These are phyloP conservation scores for Glycine soja DNA, from an alignment of 306 rosid genomes.

Conservation along the genomic window DNA sequence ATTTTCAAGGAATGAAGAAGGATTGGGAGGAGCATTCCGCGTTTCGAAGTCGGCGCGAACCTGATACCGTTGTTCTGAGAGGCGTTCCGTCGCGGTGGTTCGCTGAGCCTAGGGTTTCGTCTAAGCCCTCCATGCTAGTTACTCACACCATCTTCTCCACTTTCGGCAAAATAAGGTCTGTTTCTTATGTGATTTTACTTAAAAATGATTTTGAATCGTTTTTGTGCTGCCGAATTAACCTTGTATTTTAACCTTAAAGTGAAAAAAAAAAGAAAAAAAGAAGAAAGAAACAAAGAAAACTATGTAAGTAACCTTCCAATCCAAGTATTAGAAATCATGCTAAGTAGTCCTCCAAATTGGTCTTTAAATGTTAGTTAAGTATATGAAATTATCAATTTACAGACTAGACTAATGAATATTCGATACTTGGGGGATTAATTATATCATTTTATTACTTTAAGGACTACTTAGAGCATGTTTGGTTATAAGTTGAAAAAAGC, in stretches of 20 bases:
- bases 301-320: too few species aligned
- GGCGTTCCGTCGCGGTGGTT: constrained; percentile 94
- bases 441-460: neutral
- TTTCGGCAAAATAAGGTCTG: constrained; percentile 85
- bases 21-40: constrained; percentile 76
- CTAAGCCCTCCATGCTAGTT: constrained; percentile 94
- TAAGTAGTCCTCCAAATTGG: neutral
- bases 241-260: too few species aligned
- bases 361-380: too few species aligned
- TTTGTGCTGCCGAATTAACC: neutral
- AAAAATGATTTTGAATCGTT: neutral
- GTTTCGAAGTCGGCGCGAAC: constrained; percentile 67
- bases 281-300: too few species aligned
- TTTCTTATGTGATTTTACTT: neutral
- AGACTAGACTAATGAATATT: neutral
- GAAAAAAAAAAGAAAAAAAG: too few species aligned
- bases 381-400: neutral
- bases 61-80: constrained; percentile 73
- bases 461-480: neutral
- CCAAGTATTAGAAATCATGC: too few species aligned
- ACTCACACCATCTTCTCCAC: constrained; percentile 91
- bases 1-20: constrained; percentile 67
- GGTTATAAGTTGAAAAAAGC: too few species aligned
- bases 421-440: neutral
- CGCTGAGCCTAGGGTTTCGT: constrained; percentile 90